Conservation (phyloP, 2,329 filamentous ascomycete genomes). For the Curvularia lunata region DNA sequence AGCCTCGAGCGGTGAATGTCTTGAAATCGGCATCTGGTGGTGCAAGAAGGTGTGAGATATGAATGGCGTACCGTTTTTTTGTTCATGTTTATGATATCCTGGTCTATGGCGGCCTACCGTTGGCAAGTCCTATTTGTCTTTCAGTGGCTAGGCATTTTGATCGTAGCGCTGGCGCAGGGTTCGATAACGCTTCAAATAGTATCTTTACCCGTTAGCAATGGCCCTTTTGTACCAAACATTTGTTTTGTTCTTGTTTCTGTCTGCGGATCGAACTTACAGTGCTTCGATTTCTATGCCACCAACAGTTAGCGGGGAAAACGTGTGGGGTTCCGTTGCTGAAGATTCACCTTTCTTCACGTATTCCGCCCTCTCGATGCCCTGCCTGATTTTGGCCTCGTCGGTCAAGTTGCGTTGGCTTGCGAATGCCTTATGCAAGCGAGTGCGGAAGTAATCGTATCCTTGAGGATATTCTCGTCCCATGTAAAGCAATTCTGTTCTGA, state of each 20-base stretch:
- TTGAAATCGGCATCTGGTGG: conserved; percentile 73
- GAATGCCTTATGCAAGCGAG: conserved; percentile 84
- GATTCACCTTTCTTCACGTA: conserved; percentile 85
- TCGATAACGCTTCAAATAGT: conserved; percentile 91
- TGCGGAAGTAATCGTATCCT: conserved; percentile 82
- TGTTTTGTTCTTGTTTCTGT: background rate
- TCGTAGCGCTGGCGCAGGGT: conserved; percentile 82
- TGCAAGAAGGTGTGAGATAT: conserved; percentile 59
- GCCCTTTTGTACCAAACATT: background rate
- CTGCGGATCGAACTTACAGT: conserved; percentile 66
- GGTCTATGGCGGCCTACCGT: conserved; percentile 21
- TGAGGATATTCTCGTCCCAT: conserved; percentile 86
- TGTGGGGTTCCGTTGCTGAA: background rate
- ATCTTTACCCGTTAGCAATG: conserved; percentile 59
- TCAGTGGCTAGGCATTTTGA: conserved; percentile 30
- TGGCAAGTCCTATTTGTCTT: conserved; percentile 10
- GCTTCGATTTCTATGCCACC: conserved; percentile 78
- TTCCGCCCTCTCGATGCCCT: conserved; percentile 77
- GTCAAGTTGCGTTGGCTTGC: conserved; percentile 72
- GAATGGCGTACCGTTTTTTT: conserved; percentile 25
- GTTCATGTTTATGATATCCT: conserved; percentile 37
- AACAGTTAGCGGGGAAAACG: conserved; percentile 1
- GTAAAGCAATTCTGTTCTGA: conserved; percentile 73
- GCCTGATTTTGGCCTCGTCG: conserved; percentile 76
- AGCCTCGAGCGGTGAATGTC: conserved; percentile 81